Evolutionary conservation across 768 basidiomycete genomes (phyloP).

Genomic region (Boletus vermiculosoides): DNA sequence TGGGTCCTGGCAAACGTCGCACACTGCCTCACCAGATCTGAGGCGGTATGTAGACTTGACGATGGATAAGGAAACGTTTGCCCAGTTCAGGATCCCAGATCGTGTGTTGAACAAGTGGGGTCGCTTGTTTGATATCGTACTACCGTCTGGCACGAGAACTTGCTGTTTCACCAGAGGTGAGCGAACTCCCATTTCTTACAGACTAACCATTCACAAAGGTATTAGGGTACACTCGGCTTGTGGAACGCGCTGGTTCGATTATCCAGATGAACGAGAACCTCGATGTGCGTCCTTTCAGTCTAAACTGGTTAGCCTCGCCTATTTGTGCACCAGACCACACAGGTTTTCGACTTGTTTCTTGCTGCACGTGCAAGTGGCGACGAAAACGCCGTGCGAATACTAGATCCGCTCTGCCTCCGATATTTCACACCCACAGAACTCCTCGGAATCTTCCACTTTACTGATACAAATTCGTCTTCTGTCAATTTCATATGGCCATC

Average conservation of each 20-base stretch:
- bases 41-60: slow-evolving; percentile 13
- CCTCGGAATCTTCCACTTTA: slow-evolving; percentile 64
- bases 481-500: slow-evolving; percentile 60
- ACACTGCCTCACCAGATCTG: slow-evolving; percentile 1
- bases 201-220: not conserved
- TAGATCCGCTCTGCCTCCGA: slow-evolving; percentile 60
- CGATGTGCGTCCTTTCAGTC: slow-evolving; percentile 44
- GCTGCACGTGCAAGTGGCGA: slow-evolving; percentile 40
- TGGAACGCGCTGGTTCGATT: slow-evolving; percentile 76
- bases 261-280: slow-evolving; percentile 67
- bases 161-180: slow-evolving; percentile 84
- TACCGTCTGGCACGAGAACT: slow-evolving; percentile 56
- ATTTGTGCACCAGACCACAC: slow-evolving; percentile 50
- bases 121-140: slow-evolving; percentile 74
- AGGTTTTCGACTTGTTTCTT: slow-evolving; percentile 56
- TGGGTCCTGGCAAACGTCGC: not conserved
- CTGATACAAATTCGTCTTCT: slow-evolving; percentile 9
- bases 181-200: not conserved
- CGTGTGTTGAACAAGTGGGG: slow-evolving; percentile 73
- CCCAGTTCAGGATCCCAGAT: slow-evolving; percentile 48
- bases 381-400: slow-evolving; percentile 47
- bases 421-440: slow-evolving; percentile 78
- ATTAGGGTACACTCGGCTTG: slow-evolving; percentile 73
- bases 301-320: not conserved
- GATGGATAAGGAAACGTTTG: slow-evolving; percentile 13